A percentile compares a stretch with the other conserved stretches of the same genome.
phyloP scores from a whole-genome alignment of 106 monocot genomes.

The Platanthera guangdongensis region DNA sequence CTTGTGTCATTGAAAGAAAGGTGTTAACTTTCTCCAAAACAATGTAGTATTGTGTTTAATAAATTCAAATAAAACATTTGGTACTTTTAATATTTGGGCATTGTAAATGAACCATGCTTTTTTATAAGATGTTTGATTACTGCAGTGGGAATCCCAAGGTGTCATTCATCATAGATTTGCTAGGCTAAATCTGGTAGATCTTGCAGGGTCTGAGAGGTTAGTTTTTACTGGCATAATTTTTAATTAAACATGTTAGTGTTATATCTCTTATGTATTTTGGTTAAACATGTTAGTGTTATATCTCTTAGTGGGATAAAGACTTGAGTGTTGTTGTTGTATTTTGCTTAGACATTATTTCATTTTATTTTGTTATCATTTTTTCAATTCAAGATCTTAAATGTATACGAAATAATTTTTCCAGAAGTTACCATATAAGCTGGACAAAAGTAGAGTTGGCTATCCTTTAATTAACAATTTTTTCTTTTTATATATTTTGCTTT shows the following conservation, averaged over 20 bases:
- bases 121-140: background rate
- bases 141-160: constrained; percentile 92
- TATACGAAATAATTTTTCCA: background rate
- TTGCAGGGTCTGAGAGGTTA: constrained; percentile 94
- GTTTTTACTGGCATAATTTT: background rate
- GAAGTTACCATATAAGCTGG: background rate
- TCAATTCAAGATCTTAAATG: background rate
- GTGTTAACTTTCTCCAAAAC: constrained; percentile 19
- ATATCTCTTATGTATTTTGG: background rate
- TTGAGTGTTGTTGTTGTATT: background rate
- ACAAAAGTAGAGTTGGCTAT: background rate
- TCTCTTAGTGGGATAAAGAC: background rate
- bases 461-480: background rate
- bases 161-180: constrained; percentile 85
- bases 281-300: background rate
- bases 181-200: constrained; percentile 89
- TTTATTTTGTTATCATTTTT: background rate
- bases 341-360: background rate
- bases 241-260: background rate
- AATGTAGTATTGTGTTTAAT: background rate
- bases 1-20: constrained; percentile 93
- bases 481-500: constrained; percentile 1
- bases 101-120: background rate
- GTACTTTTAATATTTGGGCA: background rate
- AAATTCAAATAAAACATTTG: background rate